Base-by-base conservation (phyloP, 176 grass and related monocot genomes). In the Pontederia paniculata region DNA sequence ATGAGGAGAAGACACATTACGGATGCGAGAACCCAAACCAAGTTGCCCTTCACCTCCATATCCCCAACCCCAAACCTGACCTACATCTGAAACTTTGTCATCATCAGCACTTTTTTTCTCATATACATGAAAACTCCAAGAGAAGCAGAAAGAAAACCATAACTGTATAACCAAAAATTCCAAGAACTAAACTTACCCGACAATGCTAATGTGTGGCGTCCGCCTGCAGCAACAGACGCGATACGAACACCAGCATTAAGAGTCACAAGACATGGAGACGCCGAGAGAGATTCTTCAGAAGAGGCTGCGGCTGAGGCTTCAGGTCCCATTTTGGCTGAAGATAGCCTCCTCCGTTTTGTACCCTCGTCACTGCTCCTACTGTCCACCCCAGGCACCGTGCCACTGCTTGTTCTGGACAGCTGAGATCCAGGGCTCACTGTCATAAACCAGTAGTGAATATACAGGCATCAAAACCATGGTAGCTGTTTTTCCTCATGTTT, bases 31-130 rank as follows among this genome's bases (percentile, higher is more conserved):
- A 77, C 94, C 94, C 50, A 99, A 77, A 65, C 94, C 94, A 70
- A 99, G 70, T 69, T 99, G 94, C 18, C 94, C 94, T 82, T 99
- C 94, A 54, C 87, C 94, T 82, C 94, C 94, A 75, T 99, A 99
- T 44, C 94, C 94, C 94, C 94, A 99, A 77, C 94, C 94, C 94
- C 94, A 99, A 42, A 99, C 87, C 43, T 93, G 94, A 73, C 94
- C 87, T 61, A 77, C 65, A 80, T 93, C 94, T 99, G 94, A 88
- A 85, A 63, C 55, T 88, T 85, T 48, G 45, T 1, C 73, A 53
- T 18, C 71, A 73, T 73, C 43, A 73, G 67, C 56, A 43, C 41
- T 52, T 60, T 55, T 58, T 47, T 22, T 79, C 42, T 59, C 57
- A 52, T 56, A 61, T 49, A 15, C 23, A 12, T 14, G 18, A 23